phyloP scores from a whole-genome alignment of 305 asterid genomes.

The Euphrasia arctica region DNA sequence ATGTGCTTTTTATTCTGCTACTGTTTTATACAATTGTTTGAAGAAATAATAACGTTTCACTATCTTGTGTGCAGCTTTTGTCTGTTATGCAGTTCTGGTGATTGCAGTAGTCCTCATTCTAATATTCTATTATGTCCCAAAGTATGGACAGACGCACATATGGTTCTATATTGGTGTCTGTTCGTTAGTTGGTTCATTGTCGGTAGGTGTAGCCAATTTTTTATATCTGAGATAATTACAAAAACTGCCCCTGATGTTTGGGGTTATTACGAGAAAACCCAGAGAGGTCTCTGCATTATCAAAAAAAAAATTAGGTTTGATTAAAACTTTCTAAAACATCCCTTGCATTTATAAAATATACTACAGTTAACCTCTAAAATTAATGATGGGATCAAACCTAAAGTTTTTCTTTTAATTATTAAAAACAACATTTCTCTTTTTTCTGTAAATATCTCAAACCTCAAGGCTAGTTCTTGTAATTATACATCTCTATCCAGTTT shows the following conservation, averaged over 20 bases:
- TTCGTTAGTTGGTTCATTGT: constrained; percentile 91
- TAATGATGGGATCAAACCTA: neutral
- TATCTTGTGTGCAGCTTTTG: constrained; percentile 65
- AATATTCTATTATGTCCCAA: constrained; percentile 78
- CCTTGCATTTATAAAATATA: neutral
- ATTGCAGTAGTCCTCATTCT: constrained; percentile 55
- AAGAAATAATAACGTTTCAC: constrained; percentile 29
- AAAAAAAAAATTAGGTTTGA: neutral
- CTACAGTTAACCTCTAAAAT: neutral
- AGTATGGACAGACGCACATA: constrained; percentile 95
- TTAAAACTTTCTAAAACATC: neutral
- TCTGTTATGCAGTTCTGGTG: constrained; percentile 74
- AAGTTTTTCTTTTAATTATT: neutral
- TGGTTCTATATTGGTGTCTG: constrained; percentile 89
- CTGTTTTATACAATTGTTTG: constrained; percentile 13
- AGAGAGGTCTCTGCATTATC: neutral
- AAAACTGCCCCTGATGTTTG: neutral
- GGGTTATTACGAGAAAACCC: neutral
- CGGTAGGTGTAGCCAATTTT: constrained; percentile 56
- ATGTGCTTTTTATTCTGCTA: constrained; percentile 17
- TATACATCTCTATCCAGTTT: neutral
- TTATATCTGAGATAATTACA: neutral
- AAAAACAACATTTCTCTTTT: neutral
- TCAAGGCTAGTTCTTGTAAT: neutral
- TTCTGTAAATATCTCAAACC: neutral